These are phyloP conservation scores for Pichia sp. DNA, from an alignment of 1,139 yeast genomes.

Conservation along the genomic window DNA sequence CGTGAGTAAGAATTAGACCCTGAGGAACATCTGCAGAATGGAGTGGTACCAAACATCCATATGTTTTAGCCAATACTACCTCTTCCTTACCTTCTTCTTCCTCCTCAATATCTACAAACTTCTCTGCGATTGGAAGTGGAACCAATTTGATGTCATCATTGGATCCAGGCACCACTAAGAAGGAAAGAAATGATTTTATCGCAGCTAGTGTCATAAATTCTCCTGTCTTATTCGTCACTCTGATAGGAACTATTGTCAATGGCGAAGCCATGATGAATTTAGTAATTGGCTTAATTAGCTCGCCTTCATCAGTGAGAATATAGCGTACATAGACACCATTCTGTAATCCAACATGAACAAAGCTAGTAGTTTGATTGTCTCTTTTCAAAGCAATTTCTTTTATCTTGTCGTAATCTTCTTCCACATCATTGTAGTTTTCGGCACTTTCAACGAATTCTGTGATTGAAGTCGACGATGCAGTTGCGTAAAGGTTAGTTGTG, in stretches of 20 bases:
- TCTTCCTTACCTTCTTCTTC: slow-evolving; percentile 9
- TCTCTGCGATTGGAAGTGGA: slow-evolving; percentile 38
- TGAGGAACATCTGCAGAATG: slow-evolving; percentile 60
- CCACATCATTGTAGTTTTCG: slow-evolving; percentile 13
- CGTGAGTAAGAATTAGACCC: slow-evolving; percentile 62
- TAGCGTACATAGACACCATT: slow-evolving; percentile 78
- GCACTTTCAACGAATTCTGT: slow-evolving; percentile 35
- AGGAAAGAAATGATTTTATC: slow-evolving; percentile 11
- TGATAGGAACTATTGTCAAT: slow-evolving; percentile 34
- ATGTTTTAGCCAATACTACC: slow-evolving; percentile 10
- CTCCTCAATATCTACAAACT: slow-evolving; percentile 11
- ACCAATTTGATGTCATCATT: slow-evolving; percentile 36
- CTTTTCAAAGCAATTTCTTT: slow-evolving; percentile 10
- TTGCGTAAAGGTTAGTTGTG: slow-evolving; percentile 65
- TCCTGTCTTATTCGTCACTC: slow-evolving; percentile 24
- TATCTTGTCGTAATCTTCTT: slow-evolving; percentile 20
- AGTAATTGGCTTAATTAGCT: slow-evolving; percentile 62
- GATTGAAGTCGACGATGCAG: slow-evolving; percentile 49
- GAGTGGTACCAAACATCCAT: slow-evolving; percentile 44
- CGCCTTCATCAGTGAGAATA: slow-evolving; percentile 56
- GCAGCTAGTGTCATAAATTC: slow-evolving; percentile 4
- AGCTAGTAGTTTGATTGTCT: slow-evolving; percentile 31
- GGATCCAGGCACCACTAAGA: slow-evolving; percentile 12
- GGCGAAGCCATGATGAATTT: slow-evolving; percentile 64
- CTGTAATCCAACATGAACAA: slow-evolving; percentile 66